Evolutionary conservation across 805 yeast genomes (phyloP).

Genomic region (Candida maltosa): DNA sequence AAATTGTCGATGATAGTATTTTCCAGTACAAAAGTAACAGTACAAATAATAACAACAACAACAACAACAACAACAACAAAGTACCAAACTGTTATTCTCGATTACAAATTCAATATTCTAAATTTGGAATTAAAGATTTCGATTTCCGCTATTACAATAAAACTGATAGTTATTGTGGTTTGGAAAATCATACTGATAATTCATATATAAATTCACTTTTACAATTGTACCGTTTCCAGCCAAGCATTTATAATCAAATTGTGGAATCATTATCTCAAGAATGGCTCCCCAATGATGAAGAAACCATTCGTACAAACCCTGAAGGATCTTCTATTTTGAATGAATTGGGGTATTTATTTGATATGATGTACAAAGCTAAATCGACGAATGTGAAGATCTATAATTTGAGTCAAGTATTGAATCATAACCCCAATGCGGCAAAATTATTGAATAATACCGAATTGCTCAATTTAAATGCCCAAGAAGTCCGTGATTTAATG

Average conservation of each 20-base stretch:
- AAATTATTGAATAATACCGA: constrained; percentile 54
- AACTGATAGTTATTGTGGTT: constrained; percentile 66
- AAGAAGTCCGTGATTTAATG: constrained; percentile 41
- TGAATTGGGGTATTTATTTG: constrained; percentile 85
- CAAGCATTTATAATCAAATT: constrained; percentile 66
- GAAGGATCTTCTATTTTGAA: constrained; percentile 57
- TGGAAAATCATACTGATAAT: constrained; percentile 84
- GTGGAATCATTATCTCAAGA: constrained; percentile 50
- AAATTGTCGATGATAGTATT: constrained; percentile 13
- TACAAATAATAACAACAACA: constrained; percentile 8
- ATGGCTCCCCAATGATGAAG: constrained; percentile 41
- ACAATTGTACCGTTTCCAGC: constrained; percentile 76
- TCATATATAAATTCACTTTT: constrained; percentile 69
- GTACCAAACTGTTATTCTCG: constrained; percentile 74
- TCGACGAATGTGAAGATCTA: constrained; percentile 80
- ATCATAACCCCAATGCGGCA: constrained; percentile 42
- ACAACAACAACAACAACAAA: no score
- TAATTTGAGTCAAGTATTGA: constrained; percentile 56
- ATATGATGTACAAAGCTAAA: constrained; percentile 81
- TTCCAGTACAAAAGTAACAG: constrained; percentile 13
- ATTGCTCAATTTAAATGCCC: constrained; percentile 41
- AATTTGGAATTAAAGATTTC: constrained; percentile 91
- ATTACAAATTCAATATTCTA: constrained; percentile 76
- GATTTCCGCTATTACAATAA: constrained; percentile 83
- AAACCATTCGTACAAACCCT: constrained; percentile 27